Conservation (phyloP, 768 basidiomycete genomes). For the Podaxis rugospora region DNA sequence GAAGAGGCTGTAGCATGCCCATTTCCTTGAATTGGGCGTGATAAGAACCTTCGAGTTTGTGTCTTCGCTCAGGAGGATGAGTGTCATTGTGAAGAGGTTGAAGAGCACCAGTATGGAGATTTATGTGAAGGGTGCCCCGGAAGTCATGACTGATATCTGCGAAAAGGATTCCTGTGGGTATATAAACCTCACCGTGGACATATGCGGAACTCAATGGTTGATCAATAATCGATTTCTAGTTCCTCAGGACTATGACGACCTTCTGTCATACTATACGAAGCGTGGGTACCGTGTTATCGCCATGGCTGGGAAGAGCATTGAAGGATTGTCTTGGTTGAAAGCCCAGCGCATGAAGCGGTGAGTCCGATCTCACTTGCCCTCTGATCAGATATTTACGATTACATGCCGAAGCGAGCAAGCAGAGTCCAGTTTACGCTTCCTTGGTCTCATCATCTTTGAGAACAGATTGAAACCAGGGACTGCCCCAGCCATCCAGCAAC, state of each 20-base stretch:
- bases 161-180: constrained; percentile 83
- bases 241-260: constrained; percentile 93
- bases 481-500: constrained; percentile 80
- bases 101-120: constrained; percentile 95
- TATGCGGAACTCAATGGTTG: neutral
- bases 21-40: constrained; percentile 96
- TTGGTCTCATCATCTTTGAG: constrained; percentile 96
- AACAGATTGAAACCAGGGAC: constrained; percentile 96
- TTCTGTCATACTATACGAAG: constrained; percentile 94
- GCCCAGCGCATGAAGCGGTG: constrained; percentile 95
- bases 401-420: constrained; percentile 76
- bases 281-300: constrained; percentile 98
- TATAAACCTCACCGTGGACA: neutral
- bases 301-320: constrained; percentile 93
- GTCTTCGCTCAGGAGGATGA: constrained; percentile 90
- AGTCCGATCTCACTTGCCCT: constrained; percentile 15
- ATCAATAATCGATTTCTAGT: constrained; percentile 42
- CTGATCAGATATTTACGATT: constrained; percentile 6
- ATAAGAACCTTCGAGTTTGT: constrained; percentile 97
- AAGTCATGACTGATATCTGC: constrained; percentile 96
- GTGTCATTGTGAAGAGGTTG: constrained; percentile 93
- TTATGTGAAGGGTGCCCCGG: constrained; percentile 99
- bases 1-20: constrained; percentile 64
- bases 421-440: constrained; percentile 83
- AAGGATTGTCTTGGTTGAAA: constrained; percentile 92